Conservation (phyloP, 768 basidiomycete genomes). For the Mycena belliarum region DNA sequence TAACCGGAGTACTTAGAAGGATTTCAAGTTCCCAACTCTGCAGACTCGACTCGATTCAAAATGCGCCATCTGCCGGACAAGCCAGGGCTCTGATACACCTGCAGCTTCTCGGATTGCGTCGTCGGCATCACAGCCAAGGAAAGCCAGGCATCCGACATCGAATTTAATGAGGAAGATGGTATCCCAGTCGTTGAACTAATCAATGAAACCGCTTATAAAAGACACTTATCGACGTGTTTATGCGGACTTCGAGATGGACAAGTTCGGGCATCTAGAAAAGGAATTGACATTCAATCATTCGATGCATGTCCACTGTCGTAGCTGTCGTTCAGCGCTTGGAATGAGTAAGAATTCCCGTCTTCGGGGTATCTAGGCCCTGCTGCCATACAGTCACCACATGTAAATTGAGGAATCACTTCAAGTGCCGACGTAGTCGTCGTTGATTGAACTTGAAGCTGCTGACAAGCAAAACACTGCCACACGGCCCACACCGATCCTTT, state of each 20-base stretch:
- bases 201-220: neutral
- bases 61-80: neutral
- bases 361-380: no score
- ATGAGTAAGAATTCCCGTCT: no score
- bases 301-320: no score
- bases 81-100: neutral
- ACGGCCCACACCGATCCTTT: neutral
- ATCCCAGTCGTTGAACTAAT: neutral
- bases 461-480: neutral
- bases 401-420: no score
- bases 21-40: neutral
- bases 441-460: no score
- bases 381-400: no score
- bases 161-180: neutral
- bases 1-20: neutral
- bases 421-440: no score
- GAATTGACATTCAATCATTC: no score
- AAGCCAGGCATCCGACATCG: neutral
- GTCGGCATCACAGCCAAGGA: neutral
- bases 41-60: neutral
- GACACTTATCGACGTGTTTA: neutral
- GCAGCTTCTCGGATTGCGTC: neutral
- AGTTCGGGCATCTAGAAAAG: neutral
- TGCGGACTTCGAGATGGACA: neutral
- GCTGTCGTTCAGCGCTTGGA: no score